A percentile compares a stretch with the other conserved stretches of the same genome.
These are phyloP conservation scores for Cystofilobasidium capitatum DNA, from an alignment of 768 basidiomycete species.

Conservation along the genomic window DNA sequence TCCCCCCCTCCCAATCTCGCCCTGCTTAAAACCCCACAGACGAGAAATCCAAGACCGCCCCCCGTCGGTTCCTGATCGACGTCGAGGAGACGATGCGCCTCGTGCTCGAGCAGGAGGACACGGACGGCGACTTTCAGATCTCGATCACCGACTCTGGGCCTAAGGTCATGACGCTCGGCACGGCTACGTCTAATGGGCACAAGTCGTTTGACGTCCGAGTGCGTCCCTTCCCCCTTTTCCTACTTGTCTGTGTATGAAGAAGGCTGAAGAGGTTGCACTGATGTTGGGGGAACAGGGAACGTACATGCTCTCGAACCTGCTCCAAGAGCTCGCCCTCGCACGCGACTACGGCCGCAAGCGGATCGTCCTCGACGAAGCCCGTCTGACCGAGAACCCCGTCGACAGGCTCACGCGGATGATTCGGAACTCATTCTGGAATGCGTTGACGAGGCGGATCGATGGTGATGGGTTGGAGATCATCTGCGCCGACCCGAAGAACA, in stretches of 20 bases:
- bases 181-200: conserved; percentile 94
- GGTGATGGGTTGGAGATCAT: conserved; percentile 95
- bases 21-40: conserved; percentile 39
- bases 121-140: conserved; percentile 93
- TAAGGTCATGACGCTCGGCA: conserved; percentile 90
- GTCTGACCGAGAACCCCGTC: conserved; percentile 93
- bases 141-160: conserved; percentile 92
- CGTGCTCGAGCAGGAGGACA: conserved; percentile 94
- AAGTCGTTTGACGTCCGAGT: conserved; percentile 94
- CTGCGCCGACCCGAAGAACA: conserved; percentile 95
- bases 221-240: conserved; percentile 26
- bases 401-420: conserved; percentile 96
- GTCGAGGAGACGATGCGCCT: conserved; percentile 96
- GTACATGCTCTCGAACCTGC: conserved; percentile 97
- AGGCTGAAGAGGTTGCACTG: not conserved
- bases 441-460: conserved; percentile 89
- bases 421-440: conserved; percentile 95
- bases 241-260: not conserved
- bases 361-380: conserved; percentile 97
- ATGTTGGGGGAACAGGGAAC: conserved; percentile 57
- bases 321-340: conserved; percentile 96
- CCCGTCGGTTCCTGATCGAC: conserved; percentile 86
- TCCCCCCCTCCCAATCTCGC: not conserved
- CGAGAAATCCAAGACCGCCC: conserved; percentile 66
- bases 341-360: conserved; percentile 89